Conservation (phyloP, 2,329 filamentous ascomycete species). For the Phialocephala sp. region DNA sequence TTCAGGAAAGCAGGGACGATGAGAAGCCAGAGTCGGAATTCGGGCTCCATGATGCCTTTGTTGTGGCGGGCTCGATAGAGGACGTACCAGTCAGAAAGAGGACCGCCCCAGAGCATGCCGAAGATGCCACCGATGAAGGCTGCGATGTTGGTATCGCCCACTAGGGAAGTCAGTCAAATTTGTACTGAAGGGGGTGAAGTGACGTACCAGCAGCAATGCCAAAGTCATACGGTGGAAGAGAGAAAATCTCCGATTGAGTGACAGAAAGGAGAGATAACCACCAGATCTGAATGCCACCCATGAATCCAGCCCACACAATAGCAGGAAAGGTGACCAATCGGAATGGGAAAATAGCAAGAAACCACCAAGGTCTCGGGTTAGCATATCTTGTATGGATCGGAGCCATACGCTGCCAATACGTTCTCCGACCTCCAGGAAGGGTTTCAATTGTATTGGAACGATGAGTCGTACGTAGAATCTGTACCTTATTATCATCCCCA, state of each 20-base stretch:
- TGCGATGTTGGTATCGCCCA: constrained; percentile 29
- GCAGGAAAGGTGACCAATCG: constrained; percentile 21
- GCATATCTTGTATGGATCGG: constrained; percentile 22
- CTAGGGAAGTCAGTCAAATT: background rate
- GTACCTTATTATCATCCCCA: background rate
- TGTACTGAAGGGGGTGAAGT: background rate
- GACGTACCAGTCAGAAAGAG: constrained; percentile 22
- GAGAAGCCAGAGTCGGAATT: constrained; percentile 25
- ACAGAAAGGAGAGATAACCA: constrained; percentile 27
- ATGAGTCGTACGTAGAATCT: background rate
- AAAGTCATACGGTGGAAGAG: constrained; percentile 23
- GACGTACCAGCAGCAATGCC: constrained; percentile 19
- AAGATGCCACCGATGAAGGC: constrained; percentile 27
- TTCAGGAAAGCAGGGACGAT: constrained; percentile 23
- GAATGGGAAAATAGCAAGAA: constrained; percentile 23
- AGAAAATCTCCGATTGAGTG: constrained; percentile 28
- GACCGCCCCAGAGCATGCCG: constrained; percentile 26
- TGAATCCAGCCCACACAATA: constrained; percentile 24
- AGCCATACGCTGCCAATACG: constrained; percentile 21
- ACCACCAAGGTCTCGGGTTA: constrained; percentile 23
- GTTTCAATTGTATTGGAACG: background rate
- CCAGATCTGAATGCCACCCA: constrained; percentile 26
- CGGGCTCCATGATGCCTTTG: constrained; percentile 26
- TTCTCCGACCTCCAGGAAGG: background rate
- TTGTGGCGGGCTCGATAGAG: constrained; percentile 22